phyloP scores from a whole-genome alignment of 2,329 filamentous ascomycete genomes.

The Phaeosphaeriaceae sp. region DNA sequence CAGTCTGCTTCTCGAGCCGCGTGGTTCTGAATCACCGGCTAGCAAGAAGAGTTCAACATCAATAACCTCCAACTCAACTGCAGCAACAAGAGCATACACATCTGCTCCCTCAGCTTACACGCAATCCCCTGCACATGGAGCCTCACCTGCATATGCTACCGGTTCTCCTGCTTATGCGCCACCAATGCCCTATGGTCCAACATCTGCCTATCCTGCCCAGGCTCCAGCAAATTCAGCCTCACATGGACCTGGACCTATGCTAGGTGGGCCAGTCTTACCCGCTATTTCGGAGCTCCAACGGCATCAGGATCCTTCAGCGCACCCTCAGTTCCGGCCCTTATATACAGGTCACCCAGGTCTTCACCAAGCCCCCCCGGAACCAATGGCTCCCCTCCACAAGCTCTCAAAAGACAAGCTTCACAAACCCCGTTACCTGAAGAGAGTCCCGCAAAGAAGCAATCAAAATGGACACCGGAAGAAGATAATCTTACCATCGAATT shows the following conservation, averaged over 20 bases:
- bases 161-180: constrained; percentile 41
- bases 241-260: constrained; percentile 34
- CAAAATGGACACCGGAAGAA: constrained; percentile 94
- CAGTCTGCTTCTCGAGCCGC: constrained; percentile 81
- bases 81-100: constrained; percentile 49
- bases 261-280: constrained; percentile 48
- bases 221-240: constrained; percentile 33
- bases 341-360: constrained; percentile 51
- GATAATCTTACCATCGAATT: constrained; percentile 93
- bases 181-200: constrained; percentile 38
- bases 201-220: constrained; percentile 33
- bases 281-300: constrained; percentile 47
- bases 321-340: constrained; percentile 47
- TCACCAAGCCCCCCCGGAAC: constrained; percentile 31
- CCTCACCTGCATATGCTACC: constrained; percentile 39
- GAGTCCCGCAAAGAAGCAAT: constrained; percentile 64
- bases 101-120: constrained; percentile 46
- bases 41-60: constrained; percentile 53
- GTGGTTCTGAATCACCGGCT: constrained; percentile 71
- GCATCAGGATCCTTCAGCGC: constrained; percentile 47
- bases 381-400: constrained; percentile 43
- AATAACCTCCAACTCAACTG: constrained; percentile 47
- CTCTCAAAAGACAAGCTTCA: constrained; percentile 46
- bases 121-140: constrained; percentile 42
- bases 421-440: constrained; percentile 46